phyloP scores from a whole-genome alignment of 1,284 basidiomycete species.

The Heterobasidion occidentale region DNA sequence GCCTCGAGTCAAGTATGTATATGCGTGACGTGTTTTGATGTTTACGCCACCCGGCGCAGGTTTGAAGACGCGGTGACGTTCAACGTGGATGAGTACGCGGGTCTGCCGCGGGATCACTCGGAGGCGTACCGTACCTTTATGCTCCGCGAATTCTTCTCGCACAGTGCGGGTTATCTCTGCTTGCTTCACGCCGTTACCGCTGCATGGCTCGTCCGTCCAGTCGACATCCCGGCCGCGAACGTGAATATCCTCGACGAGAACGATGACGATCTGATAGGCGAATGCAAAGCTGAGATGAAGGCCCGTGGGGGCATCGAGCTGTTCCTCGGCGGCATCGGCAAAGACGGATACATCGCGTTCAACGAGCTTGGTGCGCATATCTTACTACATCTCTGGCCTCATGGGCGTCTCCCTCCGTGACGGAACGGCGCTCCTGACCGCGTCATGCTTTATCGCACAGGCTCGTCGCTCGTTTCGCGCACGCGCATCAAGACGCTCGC shows the following conservation, averaged over 20 bases:
- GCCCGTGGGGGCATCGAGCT: conserved; percentile 80
- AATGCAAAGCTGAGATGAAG: conserved; percentile 78
- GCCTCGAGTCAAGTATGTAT: neutral
- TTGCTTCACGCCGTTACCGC: conserved; percentile 1
- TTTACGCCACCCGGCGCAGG: conserved; percentile 26
- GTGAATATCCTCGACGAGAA: conserved; percentile 84
- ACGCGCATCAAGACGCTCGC: conserved; percentile 92
- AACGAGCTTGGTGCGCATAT: conserved; percentile 57
- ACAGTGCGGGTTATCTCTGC: conserved; percentile 39
- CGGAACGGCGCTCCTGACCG: no score
- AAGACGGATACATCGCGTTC: conserved; percentile 89
- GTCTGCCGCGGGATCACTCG: conserved; percentile 71
- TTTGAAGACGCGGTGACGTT: conserved; percentile 84
- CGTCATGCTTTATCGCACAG: conserved; percentile 22
- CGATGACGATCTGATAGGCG: conserved; percentile 70
- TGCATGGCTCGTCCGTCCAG: conserved; percentile 25
- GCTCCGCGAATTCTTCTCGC: conserved; percentile 83
- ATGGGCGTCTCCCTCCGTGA: no score
- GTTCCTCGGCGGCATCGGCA: conserved; percentile 89
- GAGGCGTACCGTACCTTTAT: conserved; percentile 90
- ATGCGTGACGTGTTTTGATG: neutral
- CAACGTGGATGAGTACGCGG: conserved; percentile 94
- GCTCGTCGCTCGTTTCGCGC: conserved; percentile 76
- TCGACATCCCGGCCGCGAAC: conserved; percentile 78
- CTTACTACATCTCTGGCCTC: no score